Evolutionary conservation across 345 rosid genomes (phyloP).

Genomic region (Anastatica hierochuntica): DNA sequence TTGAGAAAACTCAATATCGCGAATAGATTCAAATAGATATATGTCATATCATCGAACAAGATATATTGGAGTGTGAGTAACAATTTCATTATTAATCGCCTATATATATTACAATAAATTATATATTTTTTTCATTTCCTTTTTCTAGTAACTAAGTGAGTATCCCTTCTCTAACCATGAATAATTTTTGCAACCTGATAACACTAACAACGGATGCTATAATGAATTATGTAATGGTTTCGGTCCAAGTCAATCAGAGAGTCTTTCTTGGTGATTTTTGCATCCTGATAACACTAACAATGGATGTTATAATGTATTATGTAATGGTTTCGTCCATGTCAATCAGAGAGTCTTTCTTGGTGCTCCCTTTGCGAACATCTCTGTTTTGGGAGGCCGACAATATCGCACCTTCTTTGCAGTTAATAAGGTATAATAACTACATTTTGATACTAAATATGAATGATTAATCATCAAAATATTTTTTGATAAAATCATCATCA

Average conservation of each 20-base stretch:
- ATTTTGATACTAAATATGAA: too few relatives aligned
- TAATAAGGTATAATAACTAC: neutral
- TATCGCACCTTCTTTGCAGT: neutral
- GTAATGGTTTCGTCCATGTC: slow-evolving; percentile 4
- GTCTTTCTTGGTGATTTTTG: too few relatives aligned
- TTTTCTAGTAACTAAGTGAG: neutral
- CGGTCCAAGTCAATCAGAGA: too few relatives aligned
- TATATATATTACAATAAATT: neutral
- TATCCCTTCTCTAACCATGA: neutral
- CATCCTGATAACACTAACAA: too few relatives aligned
- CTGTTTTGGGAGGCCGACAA: slow-evolving; percentile 1
- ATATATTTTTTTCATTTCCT: too few relatives aligned
- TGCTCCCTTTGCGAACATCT: neutral
- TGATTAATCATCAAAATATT: too few relatives aligned
- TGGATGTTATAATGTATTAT: neutral
- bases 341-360: neutral
- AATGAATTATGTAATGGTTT: too few relatives aligned
- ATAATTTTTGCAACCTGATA: neutral
- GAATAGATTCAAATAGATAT: too few relatives aligned
- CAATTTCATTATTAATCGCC: neutral
- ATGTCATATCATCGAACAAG: too few relatives aligned
- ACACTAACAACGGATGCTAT: neutral
- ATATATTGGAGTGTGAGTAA: too few relatives aligned
- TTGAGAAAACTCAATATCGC: too few relatives aligned
- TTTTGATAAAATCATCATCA: too few relatives aligned